Evolutionary conservation across 2,329 filamentous ascomycete genomes (phyloP).

Genomic region (Penicillium brevicompactum): DNA sequence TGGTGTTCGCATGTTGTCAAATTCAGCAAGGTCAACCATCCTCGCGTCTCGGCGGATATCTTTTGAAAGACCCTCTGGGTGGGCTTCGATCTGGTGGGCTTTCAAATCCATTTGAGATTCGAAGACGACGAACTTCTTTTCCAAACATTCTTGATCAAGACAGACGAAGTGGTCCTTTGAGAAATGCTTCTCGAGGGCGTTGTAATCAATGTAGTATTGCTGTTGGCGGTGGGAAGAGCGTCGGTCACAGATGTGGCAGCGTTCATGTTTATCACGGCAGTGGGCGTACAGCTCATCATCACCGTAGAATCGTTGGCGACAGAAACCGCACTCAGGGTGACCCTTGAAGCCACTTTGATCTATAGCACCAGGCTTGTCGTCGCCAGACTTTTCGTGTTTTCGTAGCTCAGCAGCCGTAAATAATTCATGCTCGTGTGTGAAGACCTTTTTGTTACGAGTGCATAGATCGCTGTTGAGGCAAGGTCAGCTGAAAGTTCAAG

Average conservation of each 20-base stretch:
- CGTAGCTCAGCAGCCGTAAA: constrained; percentile 80
- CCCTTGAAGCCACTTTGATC: constrained; percentile 97
- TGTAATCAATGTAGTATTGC: constrained; percentile 90
- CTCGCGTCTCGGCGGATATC: constrained; percentile 81
- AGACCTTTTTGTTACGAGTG: constrained; percentile 93
- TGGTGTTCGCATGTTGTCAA: constrained; percentile 75
- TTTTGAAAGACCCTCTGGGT: constrained; percentile 78
- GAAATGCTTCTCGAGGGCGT: constrained; percentile 84
- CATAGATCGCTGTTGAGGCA: constrained; percentile 69
- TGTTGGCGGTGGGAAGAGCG: constrained; percentile 65
- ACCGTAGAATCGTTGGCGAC: constrained; percentile 87
- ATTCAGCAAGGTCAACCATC: constrained; percentile 81
- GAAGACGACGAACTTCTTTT: constrained; percentile 98
- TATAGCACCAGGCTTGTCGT: constrained; percentile 83
- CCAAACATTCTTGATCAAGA: constrained; percentile 79
- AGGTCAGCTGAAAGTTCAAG: constrained; percentile 11
- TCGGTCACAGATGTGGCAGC: constrained; percentile 91
- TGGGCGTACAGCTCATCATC: constrained; percentile 93
- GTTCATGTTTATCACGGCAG: constrained; percentile 90
- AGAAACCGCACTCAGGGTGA: constrained; percentile 93
- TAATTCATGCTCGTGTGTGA: constrained; percentile 95
- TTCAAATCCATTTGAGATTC: constrained; percentile 93
- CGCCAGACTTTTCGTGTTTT: constrained; percentile 85
- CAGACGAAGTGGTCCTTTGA: constrained; percentile 84
- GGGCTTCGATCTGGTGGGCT: constrained; percentile 83